Evolutionary conservation across 176 grass and related monocot species (phyloP).

Genomic region (Chrysopogon serrulatus): DNA sequence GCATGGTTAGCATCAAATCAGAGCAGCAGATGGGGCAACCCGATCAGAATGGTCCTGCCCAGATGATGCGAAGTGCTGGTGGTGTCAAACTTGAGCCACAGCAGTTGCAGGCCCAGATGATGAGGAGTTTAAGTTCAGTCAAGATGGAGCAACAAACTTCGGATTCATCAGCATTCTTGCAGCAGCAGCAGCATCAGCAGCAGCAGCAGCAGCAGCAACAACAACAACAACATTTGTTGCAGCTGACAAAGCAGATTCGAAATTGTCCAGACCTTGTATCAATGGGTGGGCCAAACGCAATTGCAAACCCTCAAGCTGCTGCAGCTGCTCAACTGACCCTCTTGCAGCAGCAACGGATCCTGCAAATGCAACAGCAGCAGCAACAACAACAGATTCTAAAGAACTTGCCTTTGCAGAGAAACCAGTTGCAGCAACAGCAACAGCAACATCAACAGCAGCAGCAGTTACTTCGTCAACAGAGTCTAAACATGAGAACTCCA

Average conservation of each 20-base stretch:
- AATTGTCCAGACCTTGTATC: constrained; percentile 21
- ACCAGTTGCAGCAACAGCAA: constrained; percentile 72
- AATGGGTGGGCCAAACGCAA: constrained; percentile 7
- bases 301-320: constrained; percentile 63
- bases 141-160: constrained; percentile 79
- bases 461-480: constrained; percentile 70
- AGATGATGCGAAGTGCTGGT: constrained; percentile 33
- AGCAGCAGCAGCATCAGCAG: too few species aligned
- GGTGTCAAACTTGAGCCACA: constrained; percentile 64
- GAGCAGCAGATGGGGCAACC: constrained; percentile 63
- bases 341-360: constrained; percentile 75
- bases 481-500: constrained; percentile 53
- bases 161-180: constrained; percentile 57
- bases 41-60: constrained; percentile 55
- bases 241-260: constrained; percentile 59
- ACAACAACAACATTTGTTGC: constrained; percentile 60
- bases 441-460: constrained; percentile 38
- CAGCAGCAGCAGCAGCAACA: constrained; percentile 58
- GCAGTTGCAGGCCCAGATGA: constrained; percentile 53
- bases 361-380: constrained; percentile 59
- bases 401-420: constrained; percentile 62
- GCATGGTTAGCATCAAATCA: constrained; percentile 55
- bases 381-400: constrained; percentile 70
- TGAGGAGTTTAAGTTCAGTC: constrained; percentile 77
- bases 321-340: constrained; percentile 63